These are phyloP conservation scores for Metschnikowia reukaufii DNA, from an alignment of 805 yeast genomes.

Conservation along the genomic window DNA sequence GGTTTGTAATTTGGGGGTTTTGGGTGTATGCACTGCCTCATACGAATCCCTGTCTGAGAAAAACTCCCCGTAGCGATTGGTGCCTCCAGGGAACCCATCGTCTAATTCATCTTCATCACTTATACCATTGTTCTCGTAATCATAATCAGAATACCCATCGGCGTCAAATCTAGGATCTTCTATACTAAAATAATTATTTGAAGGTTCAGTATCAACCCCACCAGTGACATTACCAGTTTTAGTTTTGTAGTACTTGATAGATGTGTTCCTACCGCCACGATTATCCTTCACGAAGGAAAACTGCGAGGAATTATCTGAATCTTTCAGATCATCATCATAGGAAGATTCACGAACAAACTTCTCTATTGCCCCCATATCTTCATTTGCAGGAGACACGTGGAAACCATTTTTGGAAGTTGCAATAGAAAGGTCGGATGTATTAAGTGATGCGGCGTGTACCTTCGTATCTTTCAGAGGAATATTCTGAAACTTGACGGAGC, in stretches of 20 bases:
- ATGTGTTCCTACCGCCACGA: slow-evolving; percentile 50
- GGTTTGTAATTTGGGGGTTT: slow-evolving; percentile 2
- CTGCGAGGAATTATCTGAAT: slow-evolving; percentile 28
- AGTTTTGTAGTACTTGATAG: slow-evolving; percentile 52
- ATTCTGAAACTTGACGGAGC: background rate
- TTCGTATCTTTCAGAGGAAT: background rate
- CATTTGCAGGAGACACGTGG: background rate
- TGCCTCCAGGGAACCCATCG: slow-evolving; percentile 17
- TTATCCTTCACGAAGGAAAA: slow-evolving; percentile 53
- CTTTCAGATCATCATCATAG: slow-evolving; percentile 14
- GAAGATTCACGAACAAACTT: background rate
- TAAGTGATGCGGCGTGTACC: background rate
- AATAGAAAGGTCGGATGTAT: slow-evolving; percentile 4
- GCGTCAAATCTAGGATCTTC: slow-evolving; percentile 35
- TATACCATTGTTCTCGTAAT: slow-evolving; percentile 44
- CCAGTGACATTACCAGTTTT: slow-evolving; percentile 1
- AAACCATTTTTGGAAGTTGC: slow-evolving; percentile 4
- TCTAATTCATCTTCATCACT: slow-evolving; percentile 26
- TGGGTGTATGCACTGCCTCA: slow-evolving; percentile 13
- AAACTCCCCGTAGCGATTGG: slow-evolving; percentile 21
- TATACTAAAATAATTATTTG: slow-evolving; percentile 29
- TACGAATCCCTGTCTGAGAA: slow-evolving; percentile 20
- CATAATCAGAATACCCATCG: slow-evolving; percentile 36
- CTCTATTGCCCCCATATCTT: background rate
- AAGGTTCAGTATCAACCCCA: slow-evolving; percentile 2